Base-by-base conservation (phyloP, 805 yeast genomes). In the Blastobotrys robertii region DNA sequence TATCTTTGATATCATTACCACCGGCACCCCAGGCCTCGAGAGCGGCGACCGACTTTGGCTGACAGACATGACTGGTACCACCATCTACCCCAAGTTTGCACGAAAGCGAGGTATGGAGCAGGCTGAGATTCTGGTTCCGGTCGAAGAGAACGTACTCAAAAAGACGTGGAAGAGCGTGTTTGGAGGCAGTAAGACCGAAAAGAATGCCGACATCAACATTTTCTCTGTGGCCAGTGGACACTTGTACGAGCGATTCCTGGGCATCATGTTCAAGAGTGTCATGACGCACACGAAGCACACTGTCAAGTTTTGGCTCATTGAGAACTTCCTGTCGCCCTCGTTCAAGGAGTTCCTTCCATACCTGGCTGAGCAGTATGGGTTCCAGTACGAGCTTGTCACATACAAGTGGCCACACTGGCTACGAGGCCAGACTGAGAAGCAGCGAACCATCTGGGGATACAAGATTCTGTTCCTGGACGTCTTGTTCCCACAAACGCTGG, bases 341-440 rank as follows among this genome's bases (percentile, higher is more conserved):
- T 77, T 88, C 55, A 78, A 74, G 56, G 55, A 64, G 25, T 72
- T 76, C 39, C 56, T 85, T n/a, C 83, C 85, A 0, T 49, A 55
- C 11, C 54, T 85, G 43, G 79, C 94, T 0, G 59, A 65, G 12
- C 56, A 72, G 42, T 75, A 73, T 54, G 76, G 77, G 1, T 82
- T 84, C 55, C 72, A 80, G 39, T 84, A 79, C 55, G 90, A 86
- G 53, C 62, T 86, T 37, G 68, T 92, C n/a, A 76, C 82, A 1
- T 90, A 84, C 60, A 81, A 82, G 49, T 90, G 98, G 98, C 98
- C 98, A 10, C 60, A 68, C 8, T 90, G 97, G 95, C 66, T 90
- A 14, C 72, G 88, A 39, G 71, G 72, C 2, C 97, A 90, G 62
- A 61, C 80, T 31, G 90, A 82, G 50, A 76, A 76, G 54, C 87